phyloP scores from a whole-genome alignment of 257 asterid species.

The Solanum appendiculatum region DNA sequence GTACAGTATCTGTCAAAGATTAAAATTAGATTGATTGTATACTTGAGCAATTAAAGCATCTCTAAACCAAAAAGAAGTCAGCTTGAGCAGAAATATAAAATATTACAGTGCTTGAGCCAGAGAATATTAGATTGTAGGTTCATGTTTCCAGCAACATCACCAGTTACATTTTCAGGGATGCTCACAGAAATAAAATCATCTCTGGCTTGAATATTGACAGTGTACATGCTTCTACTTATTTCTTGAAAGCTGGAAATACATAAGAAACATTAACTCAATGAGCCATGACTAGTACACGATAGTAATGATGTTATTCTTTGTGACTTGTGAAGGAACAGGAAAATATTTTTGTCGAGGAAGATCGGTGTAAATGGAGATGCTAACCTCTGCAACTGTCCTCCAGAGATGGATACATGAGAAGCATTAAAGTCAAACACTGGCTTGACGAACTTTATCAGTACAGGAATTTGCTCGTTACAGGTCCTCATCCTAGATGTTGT shows the following conservation, averaged over 20 bases:
- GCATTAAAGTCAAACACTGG: constrained; percentile 84
- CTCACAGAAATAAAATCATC: constrained; percentile 36
- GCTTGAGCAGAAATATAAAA: not conserved
- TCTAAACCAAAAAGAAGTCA: not conserved
- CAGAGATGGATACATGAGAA: constrained; percentile 47
- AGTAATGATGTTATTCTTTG: not conserved
- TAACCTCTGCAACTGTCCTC: constrained; percentile 71
- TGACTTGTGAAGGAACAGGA: not conserved
- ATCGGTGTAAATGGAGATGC: not conserved
- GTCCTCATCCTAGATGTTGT: constrained; percentile 55
- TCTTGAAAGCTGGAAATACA: constrained; percentile 50
- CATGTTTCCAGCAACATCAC: constrained; percentile 80
- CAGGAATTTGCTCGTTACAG: constrained; percentile 38
- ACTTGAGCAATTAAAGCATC: not conserved
- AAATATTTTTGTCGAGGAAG: not conserved
- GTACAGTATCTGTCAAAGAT: constrained; percentile 61
- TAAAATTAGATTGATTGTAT: not conserved
- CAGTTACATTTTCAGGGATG: constrained; percentile 72
- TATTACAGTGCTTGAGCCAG: constrained; percentile 76
- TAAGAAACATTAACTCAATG: not conserved
- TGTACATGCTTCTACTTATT: constrained; percentile 47
- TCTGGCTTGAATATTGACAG: constrained; percentile 34
- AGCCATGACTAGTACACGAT: not conserved
- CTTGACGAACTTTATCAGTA: constrained; percentile 59
- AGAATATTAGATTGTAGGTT: constrained; percentile 66